Conservation (phyloP, 2,329 filamentous ascomycete genomes). For the Diplodia sapinea region DNA sequence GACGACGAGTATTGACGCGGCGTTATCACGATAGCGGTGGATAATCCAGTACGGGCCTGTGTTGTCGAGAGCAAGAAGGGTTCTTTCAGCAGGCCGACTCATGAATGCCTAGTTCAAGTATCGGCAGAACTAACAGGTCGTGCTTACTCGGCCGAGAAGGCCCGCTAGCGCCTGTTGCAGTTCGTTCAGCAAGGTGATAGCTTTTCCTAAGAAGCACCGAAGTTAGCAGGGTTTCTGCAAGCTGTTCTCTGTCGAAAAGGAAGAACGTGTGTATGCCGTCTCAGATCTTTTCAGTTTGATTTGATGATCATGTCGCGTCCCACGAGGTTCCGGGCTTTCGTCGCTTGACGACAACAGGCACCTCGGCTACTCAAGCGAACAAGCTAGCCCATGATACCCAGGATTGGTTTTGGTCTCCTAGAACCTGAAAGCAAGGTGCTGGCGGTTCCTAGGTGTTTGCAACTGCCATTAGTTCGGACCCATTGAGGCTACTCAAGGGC, state of each 20-base stretch:
- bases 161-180: not conserved
- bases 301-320: slow-evolving; percentile 23
- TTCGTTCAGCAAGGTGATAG: not conserved
- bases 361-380: slow-evolving; percentile 12
- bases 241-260: not conserved
- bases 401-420: not conserved
- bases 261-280: slow-evolving; percentile 7
- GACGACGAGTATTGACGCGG: slow-evolving; percentile 3
- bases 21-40: not conserved
- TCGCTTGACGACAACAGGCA: not conserved
- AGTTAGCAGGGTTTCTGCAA: not conserved
- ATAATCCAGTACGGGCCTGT: slow-evolving; percentile 20
- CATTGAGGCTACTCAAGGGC: slow-evolving; percentile 18
- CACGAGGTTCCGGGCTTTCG: slow-evolving; percentile 5
- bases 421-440: slow-evolving; percentile 16
- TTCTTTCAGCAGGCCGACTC: slow-evolving; percentile 6
- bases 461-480: slow-evolving; percentile 30
- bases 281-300: slow-evolving; percentile 33
- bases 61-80: slow-evolving; percentile 16
- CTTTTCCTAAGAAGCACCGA: not conserved
- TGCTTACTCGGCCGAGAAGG: not conserved
- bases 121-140: not conserved
- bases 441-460: slow-evolving; percentile 24
- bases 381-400: slow-evolving; percentile 9
- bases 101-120: not conserved